These are phyloP conservation scores for Phytopythium delawarense DNA, from an alignment of 352 stramenopile species.

Conservation along the genomic window DNA sequence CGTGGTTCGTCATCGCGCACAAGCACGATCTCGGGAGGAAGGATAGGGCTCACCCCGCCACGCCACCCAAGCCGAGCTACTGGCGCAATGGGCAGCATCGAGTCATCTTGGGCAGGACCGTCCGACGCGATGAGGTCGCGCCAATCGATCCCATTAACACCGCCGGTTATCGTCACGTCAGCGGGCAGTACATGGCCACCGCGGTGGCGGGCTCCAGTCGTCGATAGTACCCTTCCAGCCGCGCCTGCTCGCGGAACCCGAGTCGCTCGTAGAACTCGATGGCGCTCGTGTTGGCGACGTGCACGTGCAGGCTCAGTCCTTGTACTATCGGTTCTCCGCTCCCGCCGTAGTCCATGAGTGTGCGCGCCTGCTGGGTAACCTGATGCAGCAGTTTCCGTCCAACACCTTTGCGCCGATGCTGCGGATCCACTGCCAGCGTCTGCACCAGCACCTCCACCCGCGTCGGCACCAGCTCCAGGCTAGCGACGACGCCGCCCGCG, in stretches of 20 bases:
- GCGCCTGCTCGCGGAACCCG: conserved; percentile 40
- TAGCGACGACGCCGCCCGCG: conserved; percentile 31
- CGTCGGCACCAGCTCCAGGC: conserved; percentile 23
- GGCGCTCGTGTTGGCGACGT: conserved; percentile 51
- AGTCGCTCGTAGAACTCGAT: conserved; percentile 50
- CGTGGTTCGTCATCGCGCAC: too few relatives aligned
- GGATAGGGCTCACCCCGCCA: too few relatives aligned
- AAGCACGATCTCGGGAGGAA: too few relatives aligned
- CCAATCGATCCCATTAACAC: too few relatives aligned
- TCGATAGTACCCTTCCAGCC: conserved; percentile 63
- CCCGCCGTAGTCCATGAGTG: conserved; percentile 4
- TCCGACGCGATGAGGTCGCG: too few relatives aligned
- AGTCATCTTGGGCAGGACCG: too few relatives aligned
- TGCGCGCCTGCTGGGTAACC: conserved; percentile 22
- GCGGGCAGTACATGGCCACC: conserved; percentile 36
- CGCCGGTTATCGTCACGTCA: conserved; percentile 9
- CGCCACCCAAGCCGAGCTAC: too few relatives aligned
- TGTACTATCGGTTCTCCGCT: not conserved
- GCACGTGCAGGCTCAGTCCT: conserved; percentile 51
- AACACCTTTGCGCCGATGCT: conserved; percentile 33
- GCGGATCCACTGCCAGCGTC: conserved; percentile 33
- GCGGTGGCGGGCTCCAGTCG: conserved; percentile 50
- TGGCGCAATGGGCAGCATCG: too few relatives aligned
- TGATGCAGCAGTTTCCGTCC: conserved; percentile 29
- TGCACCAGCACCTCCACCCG: conserved; percentile 22